Conservation (phyloP, 2,329 filamentous ascomycete genomes). For the Emmonsiellopsis sp. region DNA sequence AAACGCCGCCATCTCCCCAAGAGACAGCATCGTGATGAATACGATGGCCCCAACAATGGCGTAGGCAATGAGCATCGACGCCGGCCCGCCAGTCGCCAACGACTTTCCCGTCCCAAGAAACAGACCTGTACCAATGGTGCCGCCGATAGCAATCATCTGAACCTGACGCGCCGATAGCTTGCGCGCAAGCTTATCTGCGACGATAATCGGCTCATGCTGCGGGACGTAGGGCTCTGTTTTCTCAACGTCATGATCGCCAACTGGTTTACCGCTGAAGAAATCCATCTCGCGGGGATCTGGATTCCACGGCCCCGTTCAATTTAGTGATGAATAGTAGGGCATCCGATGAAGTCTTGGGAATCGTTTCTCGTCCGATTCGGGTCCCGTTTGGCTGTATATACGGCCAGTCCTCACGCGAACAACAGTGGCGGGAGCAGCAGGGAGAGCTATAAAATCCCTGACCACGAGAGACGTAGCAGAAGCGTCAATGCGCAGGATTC, state of each 20-base stretch:
- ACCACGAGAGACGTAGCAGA: too few relatives aligned
- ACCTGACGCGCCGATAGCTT: conserved; percentile 53
- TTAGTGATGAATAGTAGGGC: too few relatives aligned
- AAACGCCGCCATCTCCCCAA: conserved; percentile 54
- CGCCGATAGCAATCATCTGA: conserved; percentile 54
- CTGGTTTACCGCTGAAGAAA: background rate
- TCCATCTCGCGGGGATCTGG: background rate
- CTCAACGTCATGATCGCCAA: conserved; percentile 8
- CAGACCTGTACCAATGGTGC: conserved; percentile 44
- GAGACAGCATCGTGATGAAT: conserved; percentile 48
- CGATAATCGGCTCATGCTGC: conserved; percentile 9
- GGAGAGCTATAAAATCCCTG: too few relatives aligned
- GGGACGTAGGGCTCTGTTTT: conserved; percentile 3
- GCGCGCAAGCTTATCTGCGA: conserved; percentile 43
- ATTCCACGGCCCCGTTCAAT: too few relatives aligned
- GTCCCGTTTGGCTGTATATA: too few relatives aligned
- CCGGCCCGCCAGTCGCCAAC: conserved; percentile 50
- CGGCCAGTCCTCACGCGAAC: too few relatives aligned
- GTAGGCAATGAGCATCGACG: conserved; percentile 49
- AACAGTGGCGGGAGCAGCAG: too few relatives aligned
- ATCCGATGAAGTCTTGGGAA: too few relatives aligned
- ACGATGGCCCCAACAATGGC: conserved; percentile 49
- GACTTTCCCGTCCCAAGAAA: conserved; percentile 55
- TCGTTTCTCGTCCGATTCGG: too few relatives aligned
- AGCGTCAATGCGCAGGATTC: too few relatives aligned